phyloP scores from a whole-genome alignment of 2,329 filamentous ascomycete genomes.

The Neopestalotiopsis rosae region DNA sequence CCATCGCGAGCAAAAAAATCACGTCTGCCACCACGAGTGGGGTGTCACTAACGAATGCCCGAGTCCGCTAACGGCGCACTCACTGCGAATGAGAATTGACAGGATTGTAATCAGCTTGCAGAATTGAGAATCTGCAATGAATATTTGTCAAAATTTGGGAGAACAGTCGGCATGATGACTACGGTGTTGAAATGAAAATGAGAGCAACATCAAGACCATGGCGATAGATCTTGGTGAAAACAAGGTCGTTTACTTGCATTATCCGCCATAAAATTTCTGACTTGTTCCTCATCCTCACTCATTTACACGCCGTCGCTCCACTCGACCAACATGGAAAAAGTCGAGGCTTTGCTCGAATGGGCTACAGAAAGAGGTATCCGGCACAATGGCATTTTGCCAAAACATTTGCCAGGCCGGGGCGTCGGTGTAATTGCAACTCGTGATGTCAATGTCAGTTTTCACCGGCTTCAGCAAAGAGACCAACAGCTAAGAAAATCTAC shows the following conservation, averaged over 20 bases:
- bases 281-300: neutral
- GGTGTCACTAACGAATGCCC: neutral
- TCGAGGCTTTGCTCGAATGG: conserved; percentile 69
- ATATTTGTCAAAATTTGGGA: neutral
- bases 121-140: neutral
- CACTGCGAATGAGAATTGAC: neutral
- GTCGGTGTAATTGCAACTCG: conserved; percentile 78
- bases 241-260: neutral
- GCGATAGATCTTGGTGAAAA: neutral
- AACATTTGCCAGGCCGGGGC: conserved; percentile 72
- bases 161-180: neutral
- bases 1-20: neutral
- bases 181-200: neutral
- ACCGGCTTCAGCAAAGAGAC: neutral
- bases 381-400: conserved; percentile 70
- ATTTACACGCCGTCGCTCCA: neutral
- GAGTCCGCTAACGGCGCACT: neutral
- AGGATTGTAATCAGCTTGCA: neutral
- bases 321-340: conserved; percentile 26
- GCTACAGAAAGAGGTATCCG: conserved; percentile 67
- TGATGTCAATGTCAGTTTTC: conserved; percentile 61
- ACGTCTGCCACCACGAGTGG: neutral
- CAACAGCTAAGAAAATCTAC: conserved; percentile 4
- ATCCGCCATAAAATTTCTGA: conserved; percentile 11
- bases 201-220: neutral